Conservation (phyloP, 805 yeast genomes). For the Saccharomycopsis sp. region DNA sequence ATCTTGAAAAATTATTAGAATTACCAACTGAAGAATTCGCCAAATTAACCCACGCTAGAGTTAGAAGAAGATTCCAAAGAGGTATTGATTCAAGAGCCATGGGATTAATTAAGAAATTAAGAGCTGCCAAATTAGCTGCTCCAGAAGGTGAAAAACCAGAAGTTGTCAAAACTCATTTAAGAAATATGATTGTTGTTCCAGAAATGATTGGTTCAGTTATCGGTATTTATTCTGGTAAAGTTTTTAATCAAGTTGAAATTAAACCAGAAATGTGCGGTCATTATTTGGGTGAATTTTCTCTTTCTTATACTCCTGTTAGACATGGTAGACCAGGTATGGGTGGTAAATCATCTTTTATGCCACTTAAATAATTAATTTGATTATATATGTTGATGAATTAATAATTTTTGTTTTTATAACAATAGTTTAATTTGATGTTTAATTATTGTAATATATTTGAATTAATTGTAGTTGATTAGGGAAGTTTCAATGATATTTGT, state of each 20-base stretch:
- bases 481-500: no score
- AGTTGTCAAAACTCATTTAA: slow-evolving; percentile 96
- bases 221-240: slow-evolving; percentile 99
- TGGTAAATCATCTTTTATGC: slow-evolving; percentile 64
- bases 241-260: slow-evolving; percentile 97
- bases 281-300: slow-evolving; percentile 99
- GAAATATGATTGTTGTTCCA: slow-evolving; percentile 98
- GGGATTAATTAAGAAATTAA: slow-evolving; percentile 94
- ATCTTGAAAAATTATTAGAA: slow-evolving; percentile 86
- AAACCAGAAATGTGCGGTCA: slow-evolving; percentile 99
- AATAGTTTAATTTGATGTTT: no score
- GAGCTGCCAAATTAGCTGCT: slow-evolving; percentile 91
- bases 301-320: slow-evolving; percentile 98
- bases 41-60: slow-evolving; percentile 95
- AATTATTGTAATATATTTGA: no score
- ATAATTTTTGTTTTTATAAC: no score
- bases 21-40: slow-evolving; percentile 94
- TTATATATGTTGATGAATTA: no score
- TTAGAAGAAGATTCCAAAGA: slow-evolving; percentile 98
- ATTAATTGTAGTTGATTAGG: no score
- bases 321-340: slow-evolving; percentile 95
- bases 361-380: slow-evolving; percentile 48
- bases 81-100: slow-evolving; percentile 93
- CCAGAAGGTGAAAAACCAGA: slow-evolving; percentile 95
- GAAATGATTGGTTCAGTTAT: slow-evolving; percentile 99